Percentiles rank a stretch among this genome's conserved stretches.
These are phyloP conservation scores for Coemansia sp. DNA, from an alignment of 192 early-diverging fungal genomes.

Conservation along the genomic window DNA sequence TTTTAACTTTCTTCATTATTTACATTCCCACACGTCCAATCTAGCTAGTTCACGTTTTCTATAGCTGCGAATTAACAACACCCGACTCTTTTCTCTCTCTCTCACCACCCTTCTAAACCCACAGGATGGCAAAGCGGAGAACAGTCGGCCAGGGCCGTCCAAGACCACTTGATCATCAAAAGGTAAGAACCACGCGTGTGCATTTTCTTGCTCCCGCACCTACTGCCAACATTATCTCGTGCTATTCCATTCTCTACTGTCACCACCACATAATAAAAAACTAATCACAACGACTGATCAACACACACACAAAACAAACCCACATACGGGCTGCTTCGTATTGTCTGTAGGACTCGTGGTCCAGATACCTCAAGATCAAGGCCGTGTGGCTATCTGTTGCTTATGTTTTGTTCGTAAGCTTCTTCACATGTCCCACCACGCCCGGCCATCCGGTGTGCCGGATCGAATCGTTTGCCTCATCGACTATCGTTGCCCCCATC, in stretches of 20 bases:
- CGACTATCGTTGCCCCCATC: constrained; percentile 21
- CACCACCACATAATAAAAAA: too few species aligned
- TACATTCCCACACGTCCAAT: too few species aligned
- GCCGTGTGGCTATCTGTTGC: constrained; percentile 12
- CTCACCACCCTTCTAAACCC: not conserved
- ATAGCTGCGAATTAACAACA: not conserved
- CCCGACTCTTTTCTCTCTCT: not conserved
- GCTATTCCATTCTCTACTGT: too few species aligned
- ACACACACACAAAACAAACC: too few species aligned
- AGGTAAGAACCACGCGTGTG: constrained; percentile 1
- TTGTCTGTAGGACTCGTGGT: too few species aligned
- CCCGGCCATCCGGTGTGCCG: constrained; percentile 35
- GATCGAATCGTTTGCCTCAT: constrained; percentile 14
- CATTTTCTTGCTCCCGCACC: not conserved
- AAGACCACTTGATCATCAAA: not conserved
- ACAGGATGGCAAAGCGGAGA: constrained; percentile 11
- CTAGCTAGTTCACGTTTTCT: too few species aligned
- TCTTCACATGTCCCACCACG: constrained; percentile 34
- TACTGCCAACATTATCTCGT: too few species aligned
- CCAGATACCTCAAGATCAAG: too few species aligned
- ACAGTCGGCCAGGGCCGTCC: constrained; percentile 5
- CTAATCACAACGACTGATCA: too few species aligned
- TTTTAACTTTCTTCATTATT: not conserved
- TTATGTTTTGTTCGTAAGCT: constrained; percentile 30
- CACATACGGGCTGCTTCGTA: too few species aligned